phyloP scores from a whole-genome alignment of 805 yeast genomes.

The Barnettozyma sp. region DNA sequence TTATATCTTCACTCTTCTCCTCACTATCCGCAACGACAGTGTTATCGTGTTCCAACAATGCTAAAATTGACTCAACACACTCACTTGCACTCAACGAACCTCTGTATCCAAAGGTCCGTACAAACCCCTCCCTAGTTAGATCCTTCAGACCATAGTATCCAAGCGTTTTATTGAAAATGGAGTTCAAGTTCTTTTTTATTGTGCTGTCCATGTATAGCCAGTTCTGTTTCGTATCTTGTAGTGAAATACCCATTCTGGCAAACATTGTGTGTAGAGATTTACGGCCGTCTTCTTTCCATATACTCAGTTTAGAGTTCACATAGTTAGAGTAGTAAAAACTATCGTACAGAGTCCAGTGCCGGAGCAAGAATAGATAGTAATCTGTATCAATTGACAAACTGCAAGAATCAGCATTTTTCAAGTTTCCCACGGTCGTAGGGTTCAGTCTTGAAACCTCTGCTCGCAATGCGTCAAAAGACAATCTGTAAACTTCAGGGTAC shows the following conservation, averaged over 20 bases:
- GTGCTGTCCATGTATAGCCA: slow-evolving; percentile 87
- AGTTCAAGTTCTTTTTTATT: slow-evolving; percentile 65
- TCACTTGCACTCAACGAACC: slow-evolving; percentile 90
- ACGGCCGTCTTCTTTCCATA: slow-evolving; percentile 91
- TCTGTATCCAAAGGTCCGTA: slow-evolving; percentile 78
- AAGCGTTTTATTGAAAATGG: slow-evolving; percentile 61
- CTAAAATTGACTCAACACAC: slow-evolving; percentile 82
- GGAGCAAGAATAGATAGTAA: slow-evolving; percentile 73
- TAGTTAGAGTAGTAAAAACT: slow-evolving; percentile 87
- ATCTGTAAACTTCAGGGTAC: slow-evolving; percentile 68
- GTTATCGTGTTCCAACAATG: slow-evolving; percentile 69
- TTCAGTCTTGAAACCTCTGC: slow-evolving; percentile 78
- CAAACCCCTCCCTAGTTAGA: slow-evolving; percentile 76
- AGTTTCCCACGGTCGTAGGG: slow-evolving; percentile 28
- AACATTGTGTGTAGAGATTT: slow-evolving; percentile 82
- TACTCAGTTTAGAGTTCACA: slow-evolving; percentile 75
- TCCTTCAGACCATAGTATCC: slow-evolving; percentile 78
- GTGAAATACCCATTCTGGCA: slow-evolving; percentile 93
- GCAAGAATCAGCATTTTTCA: slow-evolving; percentile 35
- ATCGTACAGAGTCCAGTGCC: slow-evolving; percentile 92
- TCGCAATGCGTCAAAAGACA: slow-evolving; percentile 62
- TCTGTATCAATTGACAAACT: slow-evolving; percentile 68
- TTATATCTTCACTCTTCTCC: slow-evolving; percentile 27
- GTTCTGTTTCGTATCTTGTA: slow-evolving; percentile 80
- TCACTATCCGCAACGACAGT: slow-evolving; percentile 20